These are phyloP conservation scores for Rhodamnia argentea DNA, from an alignment of 345 rosid species.

Conservation along the genomic window DNA sequence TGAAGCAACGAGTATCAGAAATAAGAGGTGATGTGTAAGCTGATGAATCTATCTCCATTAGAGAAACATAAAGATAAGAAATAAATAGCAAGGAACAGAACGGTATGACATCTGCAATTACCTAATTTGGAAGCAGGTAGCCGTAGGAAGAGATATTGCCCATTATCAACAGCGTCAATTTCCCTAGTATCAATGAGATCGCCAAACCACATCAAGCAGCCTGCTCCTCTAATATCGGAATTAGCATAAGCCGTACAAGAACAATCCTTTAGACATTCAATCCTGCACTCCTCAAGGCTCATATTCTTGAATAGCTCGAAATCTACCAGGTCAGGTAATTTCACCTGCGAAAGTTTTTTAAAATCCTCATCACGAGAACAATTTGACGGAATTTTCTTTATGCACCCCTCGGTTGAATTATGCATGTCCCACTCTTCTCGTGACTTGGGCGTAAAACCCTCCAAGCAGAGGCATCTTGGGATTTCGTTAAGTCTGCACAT, in stretches of 20 bases:
- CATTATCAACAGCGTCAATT: rapidly evolving
- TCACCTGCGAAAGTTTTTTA: not conserved
- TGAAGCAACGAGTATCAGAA: not conserved
- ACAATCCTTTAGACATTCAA: conserved; percentile 14
- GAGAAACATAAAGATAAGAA: not conserved
- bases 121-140: not conserved
- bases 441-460: conserved; percentile 22
- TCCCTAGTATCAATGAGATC: not conserved
- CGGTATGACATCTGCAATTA: not conserved
- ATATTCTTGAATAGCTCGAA: conserved; percentile 11
- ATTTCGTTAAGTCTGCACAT: not conserved
- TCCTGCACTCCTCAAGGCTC: conserved; percentile 8
- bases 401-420: conserved; percentile 11
- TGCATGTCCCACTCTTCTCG: conserved; percentile 12
- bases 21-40: not conserved
- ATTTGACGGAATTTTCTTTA: not conserved
- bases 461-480: conserved; percentile 10
- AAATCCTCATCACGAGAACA: conserved; percentile 6
- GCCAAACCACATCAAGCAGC: conserved; percentile 17
- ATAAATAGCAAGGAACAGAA: not conserved
- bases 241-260: conserved; percentile 25
- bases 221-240: conserved; percentile 6
- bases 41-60: not conserved
- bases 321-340: conserved; percentile 13
- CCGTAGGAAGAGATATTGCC: not conserved